Percentiles rank a stretch among this genome's conserved stretches.
Evolutionary conservation across 2,329 filamentous ascomycete genomes (phyloP).

Genomic region (Aspergillus phoenicis): DNA sequence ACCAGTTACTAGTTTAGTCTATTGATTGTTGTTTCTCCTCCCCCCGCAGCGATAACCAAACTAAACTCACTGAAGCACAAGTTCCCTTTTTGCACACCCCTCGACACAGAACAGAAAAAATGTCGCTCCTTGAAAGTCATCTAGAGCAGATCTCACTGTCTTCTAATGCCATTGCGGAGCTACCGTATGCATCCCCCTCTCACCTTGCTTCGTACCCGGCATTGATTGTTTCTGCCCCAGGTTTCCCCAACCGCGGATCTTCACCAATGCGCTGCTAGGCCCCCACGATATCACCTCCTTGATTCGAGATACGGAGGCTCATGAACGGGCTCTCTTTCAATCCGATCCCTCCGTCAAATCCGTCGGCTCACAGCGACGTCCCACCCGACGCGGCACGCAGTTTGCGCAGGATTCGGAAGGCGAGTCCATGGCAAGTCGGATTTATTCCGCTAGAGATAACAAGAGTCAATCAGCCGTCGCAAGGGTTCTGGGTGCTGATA

Average conservation of each 20-base stretch:
- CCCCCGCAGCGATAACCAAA: neutral
- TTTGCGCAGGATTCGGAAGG: conserved; percentile 44
- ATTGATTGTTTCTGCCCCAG: conserved; percentile 48
- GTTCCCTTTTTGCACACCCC: neutral
- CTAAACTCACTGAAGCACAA: too few species aligned
- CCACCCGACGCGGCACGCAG: conserved; percentile 52
- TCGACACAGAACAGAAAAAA: conserved; percentile 37
- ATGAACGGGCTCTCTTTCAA: conserved; percentile 94
- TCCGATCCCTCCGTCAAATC: conserved; percentile 69
- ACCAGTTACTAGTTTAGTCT: neutral
- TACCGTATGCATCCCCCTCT: conserved; percentile 60
- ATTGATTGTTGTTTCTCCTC: neutral
- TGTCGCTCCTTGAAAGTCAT: conserved; percentile 71
- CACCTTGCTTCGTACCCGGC: neutral
- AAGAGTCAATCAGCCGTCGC: conserved; percentile 79
- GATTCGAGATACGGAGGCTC: conserved; percentile 91
- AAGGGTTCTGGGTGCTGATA: conserved; percentile 81
- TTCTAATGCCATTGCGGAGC: conserved; percentile 73
- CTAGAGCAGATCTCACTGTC: conserved; percentile 76
- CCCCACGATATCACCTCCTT: conserved; percentile 90
- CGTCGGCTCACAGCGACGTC: conserved; percentile 50
- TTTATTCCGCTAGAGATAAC: conserved; percentile 59
- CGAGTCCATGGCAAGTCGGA: conserved; percentile 50
- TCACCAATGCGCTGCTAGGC: conserved; percentile 87
- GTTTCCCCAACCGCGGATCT: conserved; percentile 89